Evolutionary conservation across 192 early-diverging fungal genomes (phyloP).

Genomic region (Backusella tuberculispora): DNA sequence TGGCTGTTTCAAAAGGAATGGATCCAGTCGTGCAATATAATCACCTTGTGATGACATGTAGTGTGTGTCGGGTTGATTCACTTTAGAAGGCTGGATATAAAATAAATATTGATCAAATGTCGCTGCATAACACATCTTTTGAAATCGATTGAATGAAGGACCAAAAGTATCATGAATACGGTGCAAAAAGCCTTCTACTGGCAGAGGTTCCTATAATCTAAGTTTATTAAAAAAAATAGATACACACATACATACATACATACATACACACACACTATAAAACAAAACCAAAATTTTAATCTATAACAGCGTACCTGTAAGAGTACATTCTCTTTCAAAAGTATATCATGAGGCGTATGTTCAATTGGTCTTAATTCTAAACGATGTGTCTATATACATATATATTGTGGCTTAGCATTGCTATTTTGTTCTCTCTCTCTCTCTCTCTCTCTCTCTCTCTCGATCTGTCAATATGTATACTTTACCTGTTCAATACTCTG

Average conservation of each 20-base stretch:
- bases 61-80: background rate
- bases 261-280: background rate
- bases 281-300: no score
- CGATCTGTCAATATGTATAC: background rate
- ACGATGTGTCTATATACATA: slow-evolving; percentile 27
- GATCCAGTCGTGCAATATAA: background rate
- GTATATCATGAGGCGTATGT: slow-evolving; percentile 25
- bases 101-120: slow-evolving; percentile 30
- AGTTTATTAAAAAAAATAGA: background rate
- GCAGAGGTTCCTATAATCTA: slow-evolving; percentile 29
- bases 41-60: background rate
- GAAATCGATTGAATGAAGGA: background rate
- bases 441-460: no score
- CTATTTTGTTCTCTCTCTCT: no score
- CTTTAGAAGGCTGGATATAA: slow-evolving; percentile 22
- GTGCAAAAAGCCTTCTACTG: slow-evolving; percentile 27
- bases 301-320: slow-evolving; percentile 16
- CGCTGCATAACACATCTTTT: slow-evolving; percentile 19
- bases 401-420: background rate
- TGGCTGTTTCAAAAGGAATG: background rate
- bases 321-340: background rate
- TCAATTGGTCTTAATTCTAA: slow-evolving; percentile 26
- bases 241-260: no score
- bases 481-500: slow-evolving; percentile 42
- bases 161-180: slow-evolving; percentile 7